Evolutionary conservation across 257 asterid species (phyloP).

Genomic region (Capsicum pubescens): DNA sequence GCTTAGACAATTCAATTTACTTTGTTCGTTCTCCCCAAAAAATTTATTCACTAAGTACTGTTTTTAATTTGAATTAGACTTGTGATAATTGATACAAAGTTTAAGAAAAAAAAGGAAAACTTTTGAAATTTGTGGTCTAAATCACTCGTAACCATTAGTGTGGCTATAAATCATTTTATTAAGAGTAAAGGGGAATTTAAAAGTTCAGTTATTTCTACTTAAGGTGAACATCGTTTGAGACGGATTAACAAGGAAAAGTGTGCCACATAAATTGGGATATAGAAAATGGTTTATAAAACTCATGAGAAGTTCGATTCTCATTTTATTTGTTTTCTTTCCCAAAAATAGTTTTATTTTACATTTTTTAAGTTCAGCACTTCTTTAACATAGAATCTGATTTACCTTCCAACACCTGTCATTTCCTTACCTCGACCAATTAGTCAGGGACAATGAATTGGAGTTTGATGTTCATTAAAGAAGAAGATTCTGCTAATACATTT

Average conservation of each 20-base stretch:
- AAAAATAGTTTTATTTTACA: neutral
- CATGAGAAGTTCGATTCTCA: neutral
- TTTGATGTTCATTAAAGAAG: neutral
- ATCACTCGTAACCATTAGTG: no score
- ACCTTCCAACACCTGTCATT: neutral
- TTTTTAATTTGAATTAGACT: neutral
- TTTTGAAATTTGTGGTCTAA: no score
- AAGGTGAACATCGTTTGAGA: no score
- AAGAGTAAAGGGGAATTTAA: no score
- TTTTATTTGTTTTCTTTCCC: neutral
- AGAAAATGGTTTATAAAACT: neutral
- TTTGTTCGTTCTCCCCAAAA: neutral
- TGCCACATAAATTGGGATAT: no score
- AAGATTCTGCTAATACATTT: neutral
- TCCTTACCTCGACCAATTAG: neutral
- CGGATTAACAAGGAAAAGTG: no score
- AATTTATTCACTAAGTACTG: neutral
- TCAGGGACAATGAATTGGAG: neutral
- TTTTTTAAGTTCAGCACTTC: neutral
- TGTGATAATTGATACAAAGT: neutral
- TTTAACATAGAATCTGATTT: neutral
- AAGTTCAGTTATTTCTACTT: no score
- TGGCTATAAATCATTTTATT: no score
- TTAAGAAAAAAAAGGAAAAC: no score
- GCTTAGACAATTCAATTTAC: neutral